Evolutionary conservation across 495 filamentous ascomycete genomes (phyloP), one percentile per base, ranked within the genome.

Genomic region (Talaromyces ruber): DNA sequence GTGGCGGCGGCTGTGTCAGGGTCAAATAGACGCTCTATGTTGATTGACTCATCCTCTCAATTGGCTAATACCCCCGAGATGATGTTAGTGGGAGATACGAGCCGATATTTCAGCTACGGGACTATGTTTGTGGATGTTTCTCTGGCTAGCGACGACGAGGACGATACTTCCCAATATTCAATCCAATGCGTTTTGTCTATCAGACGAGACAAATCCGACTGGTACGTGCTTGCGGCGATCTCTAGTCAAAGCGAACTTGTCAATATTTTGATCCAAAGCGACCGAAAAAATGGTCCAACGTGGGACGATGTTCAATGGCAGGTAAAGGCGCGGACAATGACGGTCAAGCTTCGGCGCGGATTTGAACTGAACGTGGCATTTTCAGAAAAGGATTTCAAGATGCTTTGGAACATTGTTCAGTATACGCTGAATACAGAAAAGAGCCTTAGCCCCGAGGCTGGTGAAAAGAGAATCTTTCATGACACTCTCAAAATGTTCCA

Each of bases 261-360:
- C 59, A 88, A 90, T 65, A 72, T 95, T n/a, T 73, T 82, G 58
- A 86, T 96, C 28, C 88, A 88, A 61, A 74, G 81, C 22, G 84
- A 87, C 64, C 86, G 82, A 63, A 82, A 82, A 65, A 72, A 74
- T n/a, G 88, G 88, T 0, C 83, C 87, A 2, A 86, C 83, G 0
- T 96, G 92, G 92, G 81, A 89, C 30, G 85, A 91, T 65, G 84
- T 94, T 24, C 77, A 83, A 53, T 96, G 91, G 91, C 86, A 86
- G 57, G 72, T 82, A 11, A 83, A 86, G 16, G 76, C 77, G 8
- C 78, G 80, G 59, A 79, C 76, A 3, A 77, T 96, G 65, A 78
- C 82, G 25, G 72, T 95, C 28, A 82, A 81, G 59, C 72, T 95
- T 12, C 85, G 88, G 2, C 82, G 86, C 50, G 86, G 87, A 1